phyloP scores from a whole-genome alignment of 1,284 basidiomycete species.

The Fomes fomentarius region DNA sequence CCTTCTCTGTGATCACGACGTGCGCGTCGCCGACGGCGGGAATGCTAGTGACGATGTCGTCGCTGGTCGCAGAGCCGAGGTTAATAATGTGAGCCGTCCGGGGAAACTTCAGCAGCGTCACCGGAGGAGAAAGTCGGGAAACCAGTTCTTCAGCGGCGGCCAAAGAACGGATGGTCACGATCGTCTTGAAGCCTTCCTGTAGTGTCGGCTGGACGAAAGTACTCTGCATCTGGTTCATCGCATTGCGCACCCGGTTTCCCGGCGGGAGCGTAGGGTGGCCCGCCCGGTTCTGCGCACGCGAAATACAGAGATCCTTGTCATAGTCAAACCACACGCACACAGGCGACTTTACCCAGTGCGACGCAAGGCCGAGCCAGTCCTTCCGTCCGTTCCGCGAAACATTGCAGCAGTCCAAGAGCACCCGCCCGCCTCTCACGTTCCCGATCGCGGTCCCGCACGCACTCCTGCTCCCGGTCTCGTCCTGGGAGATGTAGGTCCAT shows the following conservation, averaged over 20 bases:
- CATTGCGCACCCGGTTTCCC: slow-evolving; percentile 55
- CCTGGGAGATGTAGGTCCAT: slow-evolving; percentile 56
- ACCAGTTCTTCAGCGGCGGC: slow-evolving; percentile 53
- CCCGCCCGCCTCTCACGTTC: slow-evolving; percentile 36
- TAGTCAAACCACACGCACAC: slow-evolving; percentile 64
- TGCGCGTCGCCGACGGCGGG: slow-evolving; percentile 11
- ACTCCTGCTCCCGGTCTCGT: slow-evolving; percentile 53
- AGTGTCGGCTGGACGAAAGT: slow-evolving; percentile 46
- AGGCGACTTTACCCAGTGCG: slow-evolving; percentile 48
- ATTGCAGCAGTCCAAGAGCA: slow-evolving; percentile 62
- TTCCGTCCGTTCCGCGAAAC: slow-evolving; percentile 48
- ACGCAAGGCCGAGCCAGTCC: slow-evolving; percentile 53
- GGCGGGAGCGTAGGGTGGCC: slow-evolving; percentile 63
- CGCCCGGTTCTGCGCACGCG: slow-evolving; percentile 55
- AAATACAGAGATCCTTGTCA: slow-evolving; percentile 47
- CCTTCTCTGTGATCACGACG: slow-evolving; percentile 62
- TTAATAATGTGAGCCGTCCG: slow-evolving; percentile 62
- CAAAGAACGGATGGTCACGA: slow-evolving; percentile 52
- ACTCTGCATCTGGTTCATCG: slow-evolving; percentile 55
- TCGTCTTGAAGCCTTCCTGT: slow-evolving; percentile 54
- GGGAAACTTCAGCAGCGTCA: slow-evolving; percentile 59
- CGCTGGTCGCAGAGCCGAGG: slow-evolving; percentile 55
- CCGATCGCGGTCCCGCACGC: slow-evolving; percentile 55
- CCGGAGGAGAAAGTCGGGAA: slow-evolving; percentile 44
- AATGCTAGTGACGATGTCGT: slow-evolving; percentile 45